Percentiles rank a stretch among this genome's conserved stretches.
phyloP scores from a whole-genome alignment of 306 rosid genomes.

The Carpinus viminea region DNA sequence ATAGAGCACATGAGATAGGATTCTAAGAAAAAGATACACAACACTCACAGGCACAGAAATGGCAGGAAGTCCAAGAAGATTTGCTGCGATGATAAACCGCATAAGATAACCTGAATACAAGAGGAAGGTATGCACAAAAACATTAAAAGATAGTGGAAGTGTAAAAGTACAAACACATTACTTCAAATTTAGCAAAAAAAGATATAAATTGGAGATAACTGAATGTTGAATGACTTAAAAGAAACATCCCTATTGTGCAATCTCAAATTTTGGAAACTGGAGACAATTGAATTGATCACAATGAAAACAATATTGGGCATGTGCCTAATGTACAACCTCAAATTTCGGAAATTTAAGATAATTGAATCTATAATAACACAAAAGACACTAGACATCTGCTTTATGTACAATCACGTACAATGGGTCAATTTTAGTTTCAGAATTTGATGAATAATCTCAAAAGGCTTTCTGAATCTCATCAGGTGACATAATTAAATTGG shows the following conservation, averaged over 20 bases:
- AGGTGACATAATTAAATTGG: not conserved
- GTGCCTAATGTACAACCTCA: not conserved
- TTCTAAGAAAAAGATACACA: not conserved
- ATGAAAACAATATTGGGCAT: no score
- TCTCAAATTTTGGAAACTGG: no score
- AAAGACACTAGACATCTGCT: not conserved
- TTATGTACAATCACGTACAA: not conserved
- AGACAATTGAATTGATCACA: no score
- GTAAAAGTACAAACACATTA: slow-evolving; percentile 13
- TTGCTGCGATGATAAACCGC: slow-evolving; percentile 69
- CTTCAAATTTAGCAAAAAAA: slow-evolving; percentile 2
- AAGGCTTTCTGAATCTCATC: not conserved
- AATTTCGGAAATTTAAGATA: slow-evolving; percentile 13
- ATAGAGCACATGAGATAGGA: not conserved
- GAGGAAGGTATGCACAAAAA: slow-evolving; percentile 5
- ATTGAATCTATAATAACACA: slow-evolving; percentile 2
- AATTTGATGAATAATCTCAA: slow-evolving; percentile 1
- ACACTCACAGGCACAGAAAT: slow-evolving; percentile 84
- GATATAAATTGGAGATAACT: not conserved
- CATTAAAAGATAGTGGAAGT: slow-evolving; percentile 7
- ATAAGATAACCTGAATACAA: slow-evolving; percentile 68
- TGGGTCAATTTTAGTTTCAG: slow-evolving; percentile 21
- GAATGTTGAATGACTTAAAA: no score
- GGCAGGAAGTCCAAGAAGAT: slow-evolving; percentile 93
- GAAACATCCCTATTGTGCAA: no score